A percentile compares a stretch with the other conserved stretches of the same genome.
Evolutionary conservation across 2,329 filamentous ascomycete species (phyloP).

Genomic region (Gremmenia infestans): DNA sequence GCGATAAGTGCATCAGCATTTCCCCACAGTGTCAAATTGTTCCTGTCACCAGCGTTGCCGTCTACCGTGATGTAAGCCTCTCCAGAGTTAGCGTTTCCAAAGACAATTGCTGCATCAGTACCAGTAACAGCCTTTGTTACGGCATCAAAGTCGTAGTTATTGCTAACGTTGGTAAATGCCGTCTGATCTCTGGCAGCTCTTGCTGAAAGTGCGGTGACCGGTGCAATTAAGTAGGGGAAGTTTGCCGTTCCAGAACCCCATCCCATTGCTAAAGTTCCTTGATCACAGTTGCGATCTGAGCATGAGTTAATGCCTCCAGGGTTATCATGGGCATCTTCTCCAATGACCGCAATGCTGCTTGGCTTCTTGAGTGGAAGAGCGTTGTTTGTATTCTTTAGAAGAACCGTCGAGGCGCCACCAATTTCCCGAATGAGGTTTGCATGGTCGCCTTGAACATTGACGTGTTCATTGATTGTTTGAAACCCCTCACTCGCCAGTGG

Average conservation of each 20-base stretch:
- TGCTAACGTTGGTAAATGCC: slow-evolving; percentile 60
- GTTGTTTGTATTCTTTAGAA: slow-evolving; percentile 75
- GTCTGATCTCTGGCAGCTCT: slow-evolving; percentile 56
- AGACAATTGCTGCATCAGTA: slow-evolving; percentile 71
- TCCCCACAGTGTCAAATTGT: slow-evolving; percentile 87
- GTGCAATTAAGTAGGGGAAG: slow-evolving; percentile 72
- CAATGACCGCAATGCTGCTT: slow-evolving; percentile 69
- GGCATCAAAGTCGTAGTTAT: slow-evolving; percentile 47
- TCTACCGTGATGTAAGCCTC: slow-evolving; percentile 83
- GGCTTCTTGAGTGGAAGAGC: slow-evolving; percentile 71
- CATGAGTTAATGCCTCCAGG: slow-evolving; percentile 76
- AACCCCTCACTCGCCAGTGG: slow-evolving; percentile 56
- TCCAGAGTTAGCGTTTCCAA: slow-evolving; percentile 80
- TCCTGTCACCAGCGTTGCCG: slow-evolving; percentile 79
- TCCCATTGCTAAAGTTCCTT: slow-evolving; percentile 64
- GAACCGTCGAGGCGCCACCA: slow-evolving; percentile 74
- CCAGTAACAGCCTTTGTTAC: slow-evolving; percentile 63
- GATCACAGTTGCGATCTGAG: slow-evolving; percentile 45
- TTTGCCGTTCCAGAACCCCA: slow-evolving; percentile 74
- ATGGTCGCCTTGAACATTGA: slow-evolving; percentile 77
- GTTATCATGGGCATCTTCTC: slow-evolving; percentile 77
- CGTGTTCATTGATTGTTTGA: slow-evolving; percentile 69
- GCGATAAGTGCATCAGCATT: slow-evolving; percentile 75
- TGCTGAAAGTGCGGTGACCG: slow-evolving; percentile 62
- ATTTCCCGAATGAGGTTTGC: slow-evolving; percentile 69